phyloP scores from a whole-genome alignment of 2,329 filamentous ascomycete species.

The Magnaporthiopsis incrustans region DNA sequence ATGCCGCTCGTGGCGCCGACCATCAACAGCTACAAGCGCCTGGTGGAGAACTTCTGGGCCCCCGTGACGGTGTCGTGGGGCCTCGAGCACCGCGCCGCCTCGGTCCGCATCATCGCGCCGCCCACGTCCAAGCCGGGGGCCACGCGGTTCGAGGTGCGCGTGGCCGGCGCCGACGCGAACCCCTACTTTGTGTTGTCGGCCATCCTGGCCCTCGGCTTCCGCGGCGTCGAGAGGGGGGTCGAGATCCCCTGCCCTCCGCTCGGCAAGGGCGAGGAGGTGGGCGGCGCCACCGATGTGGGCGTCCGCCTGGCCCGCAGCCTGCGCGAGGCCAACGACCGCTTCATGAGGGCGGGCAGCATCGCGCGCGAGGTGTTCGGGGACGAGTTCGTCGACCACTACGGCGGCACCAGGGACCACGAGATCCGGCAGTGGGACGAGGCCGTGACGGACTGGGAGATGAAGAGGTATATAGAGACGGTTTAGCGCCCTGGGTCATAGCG shows the following conservation, averaged over 20 bases:
- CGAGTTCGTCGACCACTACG: constrained; percentile 92
- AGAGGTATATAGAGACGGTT: constrained; percentile 72
- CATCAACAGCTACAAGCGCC: constrained; percentile 94
- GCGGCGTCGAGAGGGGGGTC: constrained; percentile 87
- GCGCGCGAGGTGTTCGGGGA: constrained; percentile 93
- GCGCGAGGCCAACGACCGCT: constrained; percentile 73
- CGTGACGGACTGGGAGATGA: constrained; percentile 88
- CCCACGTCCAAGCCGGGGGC: constrained; percentile 77
- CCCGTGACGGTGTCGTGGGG: constrained; percentile 98
- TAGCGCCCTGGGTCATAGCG: constrained; percentile 17
- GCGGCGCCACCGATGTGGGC: constrained; percentile 62
- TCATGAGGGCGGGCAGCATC: constrained; percentile 70
- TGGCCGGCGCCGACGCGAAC: constrained; percentile 91
- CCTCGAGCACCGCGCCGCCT: constrained; percentile 87
- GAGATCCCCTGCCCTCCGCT: constrained; percentile 75
- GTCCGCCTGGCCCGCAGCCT: constrained; percentile 74
- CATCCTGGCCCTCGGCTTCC: constrained; percentile 80
- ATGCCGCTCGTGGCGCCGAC: constrained; percentile 95
- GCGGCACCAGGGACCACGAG: constrained; percentile 87
- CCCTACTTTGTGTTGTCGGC: constrained; percentile 80
- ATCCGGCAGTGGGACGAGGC: constrained; percentile 87
- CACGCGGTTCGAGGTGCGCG: constrained; percentile 86
- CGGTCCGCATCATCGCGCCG: constrained; percentile 80
- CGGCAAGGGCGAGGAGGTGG: constrained; percentile 76
- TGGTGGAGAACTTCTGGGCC: constrained; percentile 99